Evolutionary conservation across 345 rosid genomes (phyloP), one percentile per base, ranked within the genome.

Genomic region (Crucihimalaya himalaica): DNA sequence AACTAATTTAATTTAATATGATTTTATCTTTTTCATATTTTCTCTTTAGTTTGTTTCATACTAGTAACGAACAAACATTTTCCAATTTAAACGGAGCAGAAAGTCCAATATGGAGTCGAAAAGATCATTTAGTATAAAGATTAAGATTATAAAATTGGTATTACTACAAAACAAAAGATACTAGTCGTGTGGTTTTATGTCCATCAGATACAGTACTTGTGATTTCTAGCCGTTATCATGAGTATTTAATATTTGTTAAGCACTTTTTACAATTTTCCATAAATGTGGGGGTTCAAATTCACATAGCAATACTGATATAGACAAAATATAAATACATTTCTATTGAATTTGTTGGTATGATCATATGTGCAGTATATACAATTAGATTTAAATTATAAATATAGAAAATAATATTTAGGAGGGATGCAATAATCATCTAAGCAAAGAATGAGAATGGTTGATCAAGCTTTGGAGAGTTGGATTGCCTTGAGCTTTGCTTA

Each of bases 381-480:
- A 43, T 5, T 68, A 6, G 25, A 18, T 37, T 29, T 55, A 12
- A 31, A 37, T 4, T 32, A 28, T n/a, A n/a, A n/a, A 62, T 47
- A 19, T 1, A 52, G 65, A 27, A 18, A 55, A 25, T 14, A 29
- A 69, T 10, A 51, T 61, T 5, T 8, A 19, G 11, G 12, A 47
- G 15, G 46, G 52, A 63, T 37, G 23, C 43, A 39, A 40, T 55
- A 28, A 63, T 84, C 80, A 84, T 70, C 86, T 77, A 21, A 89
- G 84, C 54, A 89, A 62, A 18, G 89, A 85, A 78, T 83, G 90
- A 61, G 94, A 88, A 39, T 86, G 90, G 74, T 74, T 88, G 48
- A 86, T 80, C 51, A 90, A 69, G 58, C 58, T 77, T 83, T 78
- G 86, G 3, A 88, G 54, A 62, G 90, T 79, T 69, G 72, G 83